Percentiles rank a stretch among this genome's conserved stretches.
phyloP scores from a whole-genome alignment of 495 filamentous ascomycete genomes.

The Halenospora varia region DNA sequence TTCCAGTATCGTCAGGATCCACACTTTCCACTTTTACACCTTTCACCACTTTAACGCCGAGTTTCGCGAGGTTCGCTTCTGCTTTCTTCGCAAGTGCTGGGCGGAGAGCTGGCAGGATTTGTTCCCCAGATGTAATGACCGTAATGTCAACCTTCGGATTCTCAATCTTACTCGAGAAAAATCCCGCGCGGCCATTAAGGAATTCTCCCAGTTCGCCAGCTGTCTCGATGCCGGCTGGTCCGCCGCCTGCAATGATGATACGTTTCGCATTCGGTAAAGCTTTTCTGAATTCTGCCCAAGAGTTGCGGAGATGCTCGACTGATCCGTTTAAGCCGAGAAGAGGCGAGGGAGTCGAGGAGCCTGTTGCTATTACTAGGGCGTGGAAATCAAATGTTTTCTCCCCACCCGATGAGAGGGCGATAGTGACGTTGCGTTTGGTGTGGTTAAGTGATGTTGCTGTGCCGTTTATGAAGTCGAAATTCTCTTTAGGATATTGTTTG shows the following conservation, averaged over 20 bases:
- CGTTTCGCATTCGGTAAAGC: slow-evolving; percentile 42
- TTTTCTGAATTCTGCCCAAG: slow-evolving; percentile 35
- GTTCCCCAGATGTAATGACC: slow-evolving; percentile 30
- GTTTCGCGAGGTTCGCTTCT: slow-evolving; percentile 26
- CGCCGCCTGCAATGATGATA: slow-evolving; percentile 62
- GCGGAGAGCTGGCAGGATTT: slow-evolving; percentile 30
- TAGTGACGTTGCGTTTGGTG: slow-evolving; percentile 33
- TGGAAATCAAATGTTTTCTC: slow-evolving; percentile 42
- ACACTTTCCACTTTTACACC: slow-evolving; percentile 21
- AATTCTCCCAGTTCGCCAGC: slow-evolving; percentile 55
- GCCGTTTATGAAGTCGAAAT: slow-evolving; percentile 55
- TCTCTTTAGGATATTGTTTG: slow-evolving; percentile 33
- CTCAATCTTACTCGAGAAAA: slow-evolving; percentile 26
- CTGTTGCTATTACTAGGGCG: slow-evolving; percentile 35
- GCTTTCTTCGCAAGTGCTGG: slow-evolving; percentile 26
- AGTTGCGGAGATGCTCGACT: slow-evolving; percentile 16
- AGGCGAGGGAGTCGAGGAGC: slow-evolving; percentile 45
- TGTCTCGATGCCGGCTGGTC: slow-evolving; percentile 61
- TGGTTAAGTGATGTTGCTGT: slow-evolving; percentile 44
- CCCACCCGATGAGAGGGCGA: slow-evolving; percentile 25
- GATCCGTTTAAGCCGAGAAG: slow-evolving; percentile 33
- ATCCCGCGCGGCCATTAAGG: slow-evolving; percentile 38
- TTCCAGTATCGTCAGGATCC: slow-evolving; percentile 18
- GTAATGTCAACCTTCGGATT: slow-evolving; percentile 39
- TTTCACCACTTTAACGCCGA: slow-evolving; percentile 33